A percentile compares a stretch with the other conserved stretches of the same genome.
Evolutionary conservation across 768 basidiomycete genomes (phyloP).

Genomic region (Galerina marginata): DNA sequence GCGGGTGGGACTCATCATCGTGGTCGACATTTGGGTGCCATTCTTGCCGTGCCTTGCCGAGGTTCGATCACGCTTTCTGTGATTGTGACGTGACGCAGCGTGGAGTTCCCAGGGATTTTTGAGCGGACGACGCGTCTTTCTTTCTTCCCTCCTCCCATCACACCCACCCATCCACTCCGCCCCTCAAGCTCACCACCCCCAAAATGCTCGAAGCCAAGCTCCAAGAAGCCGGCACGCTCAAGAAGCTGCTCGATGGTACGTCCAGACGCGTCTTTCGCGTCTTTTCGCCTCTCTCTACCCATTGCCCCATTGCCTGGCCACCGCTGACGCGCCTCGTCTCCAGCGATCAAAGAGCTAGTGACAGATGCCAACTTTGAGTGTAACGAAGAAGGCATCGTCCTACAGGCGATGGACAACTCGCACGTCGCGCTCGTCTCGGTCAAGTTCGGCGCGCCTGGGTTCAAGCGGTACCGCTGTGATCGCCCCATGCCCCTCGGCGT

Average conservation of each 20-base stretch:
- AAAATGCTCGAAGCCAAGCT: constrained; percentile 92
- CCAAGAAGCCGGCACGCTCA: constrained; percentile 84
- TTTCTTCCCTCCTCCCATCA: constrained; percentile 9
- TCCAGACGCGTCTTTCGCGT: background rate
- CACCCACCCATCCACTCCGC: constrained; percentile 8
- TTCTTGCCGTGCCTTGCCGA: too few relatives aligned
- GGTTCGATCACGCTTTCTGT: background rate
- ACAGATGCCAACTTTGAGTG: constrained; percentile 98
- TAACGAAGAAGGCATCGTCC: constrained; percentile 90
- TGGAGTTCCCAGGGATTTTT: constrained; percentile 19
- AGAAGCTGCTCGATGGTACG: constrained; percentile 92
- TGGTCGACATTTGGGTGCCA: too few relatives aligned
- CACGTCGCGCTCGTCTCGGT: constrained; percentile 97
- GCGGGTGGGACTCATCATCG: too few relatives aligned
- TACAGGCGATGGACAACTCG: constrained; percentile 99
- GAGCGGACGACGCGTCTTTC: constrained; percentile 31
- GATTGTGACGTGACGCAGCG: constrained; percentile 25
- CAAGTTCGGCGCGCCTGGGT: constrained; percentile 76
- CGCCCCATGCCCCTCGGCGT: constrained; percentile 88
- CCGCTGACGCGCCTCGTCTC: too few relatives aligned
- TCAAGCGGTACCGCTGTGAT: constrained; percentile 91
- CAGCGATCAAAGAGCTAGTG: constrained; percentile 97
- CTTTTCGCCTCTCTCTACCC: constrained; percentile 9
- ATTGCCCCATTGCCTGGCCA: background rate
- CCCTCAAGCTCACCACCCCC: constrained; percentile 13